Base-by-base conservation (phyloP, 2,329 filamentous ascomycete species). In the Dactylellina cionopaga region DNA sequence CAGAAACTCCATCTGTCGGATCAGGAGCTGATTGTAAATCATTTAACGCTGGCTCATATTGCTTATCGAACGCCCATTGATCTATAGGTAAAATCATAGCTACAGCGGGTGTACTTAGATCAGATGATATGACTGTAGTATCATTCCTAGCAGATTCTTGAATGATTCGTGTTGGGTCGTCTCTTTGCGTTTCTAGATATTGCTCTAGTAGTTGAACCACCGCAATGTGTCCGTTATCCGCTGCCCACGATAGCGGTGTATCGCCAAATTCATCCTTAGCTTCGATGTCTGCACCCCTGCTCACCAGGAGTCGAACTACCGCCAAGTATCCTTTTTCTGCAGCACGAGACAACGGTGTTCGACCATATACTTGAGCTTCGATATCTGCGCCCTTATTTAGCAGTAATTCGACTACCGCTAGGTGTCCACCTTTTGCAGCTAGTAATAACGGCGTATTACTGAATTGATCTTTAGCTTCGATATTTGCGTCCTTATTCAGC, bases 361-460 rank as follows among this genome's bases (percentile, higher is more conserved):
- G n/a, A n/a, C n/a, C n/a, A n/a, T n/a, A n/a, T n/a, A n/a, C n/a
- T n/a, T n/a, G n/a, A 29, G 17, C 10, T 24, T 49, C 44, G 19
- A 29, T 29, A 15, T 49, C 44, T 11, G 25, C 44, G 17, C 17
- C 17, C 17, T 24, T 29, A 5, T 25, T 27, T 15, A 63, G 55
- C 5, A 68, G 52, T 11, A 47, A 29, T 29, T 49, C 27, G 2
- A 76, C 71, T 0, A 77, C 49, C 9, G 6, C 54, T 25, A 70
- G 44, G 17, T 75, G 49, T 9, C 76, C 65, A n/a, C 63, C 58
- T 33, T 22, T n/a, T 15, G 76, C 64, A 24, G 77, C 76, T 24
- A 15, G 52, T 3, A 5, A 72, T 24, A 78, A 68, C 9, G 76
- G 64, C n/a, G 74, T 75, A 41, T 19, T 41, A 29, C 71, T 70